These are phyloP conservation scores for Lepidium campestre DNA, from an alignment of 441 rosid genomes.

Conservation along the genomic window DNA sequence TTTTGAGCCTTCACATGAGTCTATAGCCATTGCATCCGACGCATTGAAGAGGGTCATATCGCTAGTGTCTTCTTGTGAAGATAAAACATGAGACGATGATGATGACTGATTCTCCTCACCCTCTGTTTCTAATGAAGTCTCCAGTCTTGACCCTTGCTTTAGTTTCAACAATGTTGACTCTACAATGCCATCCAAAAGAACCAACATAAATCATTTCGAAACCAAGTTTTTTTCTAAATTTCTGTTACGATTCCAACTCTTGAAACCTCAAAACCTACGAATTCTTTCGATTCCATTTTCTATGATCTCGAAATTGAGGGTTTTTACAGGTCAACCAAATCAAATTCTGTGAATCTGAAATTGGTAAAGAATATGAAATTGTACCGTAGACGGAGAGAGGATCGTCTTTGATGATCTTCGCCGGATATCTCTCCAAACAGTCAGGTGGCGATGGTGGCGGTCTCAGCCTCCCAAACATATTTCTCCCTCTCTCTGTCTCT, in stretches of 20 bases:
- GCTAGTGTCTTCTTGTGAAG: neutral
- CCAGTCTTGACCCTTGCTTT: conserved; percentile 55
- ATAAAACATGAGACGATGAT: neutral
- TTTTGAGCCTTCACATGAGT: conserved; percentile 22
- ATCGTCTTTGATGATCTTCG: conserved; percentile 77
- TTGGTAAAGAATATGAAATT: neutral
- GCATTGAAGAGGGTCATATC: neutral
- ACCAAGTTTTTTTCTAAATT: no score
- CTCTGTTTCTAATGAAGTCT: conserved; percentile 19
- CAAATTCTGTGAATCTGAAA: neutral
- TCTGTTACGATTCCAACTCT: neutral
- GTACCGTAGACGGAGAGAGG: conserved; percentile 80
- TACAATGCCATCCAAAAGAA: conserved; percentile 12
- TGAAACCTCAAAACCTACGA: neutral
- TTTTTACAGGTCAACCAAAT: neutral
- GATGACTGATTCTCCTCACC: conserved; percentile 19
- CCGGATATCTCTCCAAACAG: conserved; percentile 45
- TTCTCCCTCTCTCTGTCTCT: neutral
- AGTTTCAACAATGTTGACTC: conserved; percentile 78
- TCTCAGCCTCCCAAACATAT: conserved; percentile 72
- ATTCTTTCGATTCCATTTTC: neutral
- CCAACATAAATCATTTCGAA: neutral
- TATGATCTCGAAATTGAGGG: neutral
- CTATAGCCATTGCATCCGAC: conserved; percentile 22
- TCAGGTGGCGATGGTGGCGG: conserved; percentile 58